Percentiles rank a stretch among this genome's conserved stretches.
phyloP scores from a whole-genome alignment of 805 yeast genomes.

The Torulaspora quercuum region DNA sequence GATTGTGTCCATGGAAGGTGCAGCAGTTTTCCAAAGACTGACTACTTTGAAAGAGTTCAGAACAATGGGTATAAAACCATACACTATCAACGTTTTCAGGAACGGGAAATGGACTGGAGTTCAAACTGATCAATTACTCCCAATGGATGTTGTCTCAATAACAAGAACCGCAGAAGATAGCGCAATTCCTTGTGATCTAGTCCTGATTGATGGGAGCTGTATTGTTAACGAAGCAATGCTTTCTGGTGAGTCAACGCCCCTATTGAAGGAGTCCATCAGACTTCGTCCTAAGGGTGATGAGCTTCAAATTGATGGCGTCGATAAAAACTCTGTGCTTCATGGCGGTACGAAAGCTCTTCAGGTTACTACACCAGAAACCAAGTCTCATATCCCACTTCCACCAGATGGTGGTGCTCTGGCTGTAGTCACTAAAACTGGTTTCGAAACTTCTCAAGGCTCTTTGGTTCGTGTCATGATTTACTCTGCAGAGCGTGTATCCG shows the following conservation, averaged over 20 bases:
- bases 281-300: conserved; percentile 71
- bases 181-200: conserved; percentile 91
- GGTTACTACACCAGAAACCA: conserved; percentile 65
- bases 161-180: conserved; percentile 86
- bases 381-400: conserved; percentile 51
- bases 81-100: conserved; percentile 69
- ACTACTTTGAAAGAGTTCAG: conserved; percentile 92
- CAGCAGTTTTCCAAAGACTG: conserved; percentile 94
- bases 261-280: conserved; percentile 85
- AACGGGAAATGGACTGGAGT: conserved; percentile 64
- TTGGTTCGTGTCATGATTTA: conserved; percentile 96
- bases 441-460: conserved; percentile 97
- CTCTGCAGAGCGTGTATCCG: conserved; percentile 93
- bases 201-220: conserved; percentile 83
- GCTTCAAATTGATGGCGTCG: conserved; percentile 75
- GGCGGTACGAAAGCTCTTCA: conserved; percentile 97
- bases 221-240: conserved; percentile 99
- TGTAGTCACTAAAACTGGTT: conserved; percentile 88
- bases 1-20: conserved; percentile 88
- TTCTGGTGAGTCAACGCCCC: conserved; percentile 96
- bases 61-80: conserved; percentile 96
- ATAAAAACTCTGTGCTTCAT: conserved; percentile 81
- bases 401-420: conserved; percentile 95
- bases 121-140: conserved; percentile 72
- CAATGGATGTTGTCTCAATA: conserved; percentile 87